These are phyloP conservation scores for Rhododendron ferrugineum DNA, from an alignment of 148 eudicot genomes.

Conservation along the genomic window DNA sequence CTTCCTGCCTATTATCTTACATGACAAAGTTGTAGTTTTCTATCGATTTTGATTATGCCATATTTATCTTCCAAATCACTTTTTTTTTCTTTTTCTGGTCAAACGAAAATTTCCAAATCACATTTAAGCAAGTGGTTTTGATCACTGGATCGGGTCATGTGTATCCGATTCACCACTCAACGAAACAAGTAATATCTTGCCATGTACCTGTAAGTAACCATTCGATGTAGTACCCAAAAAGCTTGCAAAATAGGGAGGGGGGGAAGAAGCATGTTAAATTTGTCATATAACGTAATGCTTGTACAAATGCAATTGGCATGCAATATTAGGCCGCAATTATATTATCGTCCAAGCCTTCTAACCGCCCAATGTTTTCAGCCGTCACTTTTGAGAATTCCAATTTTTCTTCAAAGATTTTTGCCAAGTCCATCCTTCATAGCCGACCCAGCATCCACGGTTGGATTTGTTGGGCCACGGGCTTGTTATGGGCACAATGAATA, in stretches of 20 bases:
- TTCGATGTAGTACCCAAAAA: neutral
- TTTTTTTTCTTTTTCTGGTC: too few species aligned
- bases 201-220: neutral
- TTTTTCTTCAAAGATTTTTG: too few species aligned
- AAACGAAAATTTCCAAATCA: too few species aligned
- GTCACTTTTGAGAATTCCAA: too few species aligned
- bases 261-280: neutral
- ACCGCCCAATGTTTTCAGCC: neutral
- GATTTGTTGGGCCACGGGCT: neutral
- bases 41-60: neutral
- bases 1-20: neutral
- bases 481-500: neutral
- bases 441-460: neutral
- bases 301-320: neutral
- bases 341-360: neutral
- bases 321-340: neutral
- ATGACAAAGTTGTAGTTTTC: neutral
- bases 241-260: too few species aligned
- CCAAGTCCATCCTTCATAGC: neutral
- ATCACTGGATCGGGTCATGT: neutral
- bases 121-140: too few species aligned
- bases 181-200: neutral
- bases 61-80: neutral
- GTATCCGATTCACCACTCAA: neutral
- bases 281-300: neutral